Evolutionary conservation across 2,329 filamentous ascomycete genomes (phyloP).

Genomic region (Microsporum canis): DNA sequence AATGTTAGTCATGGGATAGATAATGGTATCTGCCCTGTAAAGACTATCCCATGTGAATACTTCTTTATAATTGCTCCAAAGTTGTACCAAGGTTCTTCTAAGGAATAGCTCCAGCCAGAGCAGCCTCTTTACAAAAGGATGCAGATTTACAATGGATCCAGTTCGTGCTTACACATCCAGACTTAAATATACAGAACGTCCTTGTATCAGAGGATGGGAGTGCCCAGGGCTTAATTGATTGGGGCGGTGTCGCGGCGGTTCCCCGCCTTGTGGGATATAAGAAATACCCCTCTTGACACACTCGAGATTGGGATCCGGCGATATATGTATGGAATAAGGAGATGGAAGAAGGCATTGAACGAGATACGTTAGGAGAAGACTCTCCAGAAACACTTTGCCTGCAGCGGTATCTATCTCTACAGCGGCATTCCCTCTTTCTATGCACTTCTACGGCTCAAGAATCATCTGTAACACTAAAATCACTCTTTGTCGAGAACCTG

Average conservation of each 20-base stretch:
- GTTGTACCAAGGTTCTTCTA: too few species aligned
- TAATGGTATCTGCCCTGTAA: too few species aligned
- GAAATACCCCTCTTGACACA: slow-evolving; percentile 12
- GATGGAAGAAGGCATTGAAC: slow-evolving; percentile 8
- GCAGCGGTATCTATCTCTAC: slow-evolving; percentile 1
- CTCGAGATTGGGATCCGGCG: slow-evolving; percentile 11
- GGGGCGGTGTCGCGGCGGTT: slow-evolving; percentile 10
- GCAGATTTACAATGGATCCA: slow-evolving; percentile 6
- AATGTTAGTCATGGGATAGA: too few species aligned
- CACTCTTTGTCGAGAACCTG: slow-evolving; percentile 9
- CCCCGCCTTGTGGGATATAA: slow-evolving; percentile 11
- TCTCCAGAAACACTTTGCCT: slow-evolving; percentile 6
- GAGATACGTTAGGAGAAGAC: slow-evolving; percentile 8
- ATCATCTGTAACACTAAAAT: slow-evolving; percentile 6
- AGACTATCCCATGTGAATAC: too few species aligned
- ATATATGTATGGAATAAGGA: slow-evolving; percentile 11
- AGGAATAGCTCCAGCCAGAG: not conserved
- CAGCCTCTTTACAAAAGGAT: slow-evolving; percentile 6
- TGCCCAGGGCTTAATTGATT: slow-evolving; percentile 11
- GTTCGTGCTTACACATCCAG: slow-evolving; percentile 9
- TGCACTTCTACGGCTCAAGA: not conserved
- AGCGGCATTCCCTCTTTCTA: not conserved
- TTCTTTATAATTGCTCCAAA: too few species aligned
- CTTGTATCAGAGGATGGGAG: slow-evolving; percentile 11
- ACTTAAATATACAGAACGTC: slow-evolving; percentile 8